phyloP scores from a whole-genome alignment of 2,329 filamentous ascomycete genomes.

The Aspergillus cejpii region DNA sequence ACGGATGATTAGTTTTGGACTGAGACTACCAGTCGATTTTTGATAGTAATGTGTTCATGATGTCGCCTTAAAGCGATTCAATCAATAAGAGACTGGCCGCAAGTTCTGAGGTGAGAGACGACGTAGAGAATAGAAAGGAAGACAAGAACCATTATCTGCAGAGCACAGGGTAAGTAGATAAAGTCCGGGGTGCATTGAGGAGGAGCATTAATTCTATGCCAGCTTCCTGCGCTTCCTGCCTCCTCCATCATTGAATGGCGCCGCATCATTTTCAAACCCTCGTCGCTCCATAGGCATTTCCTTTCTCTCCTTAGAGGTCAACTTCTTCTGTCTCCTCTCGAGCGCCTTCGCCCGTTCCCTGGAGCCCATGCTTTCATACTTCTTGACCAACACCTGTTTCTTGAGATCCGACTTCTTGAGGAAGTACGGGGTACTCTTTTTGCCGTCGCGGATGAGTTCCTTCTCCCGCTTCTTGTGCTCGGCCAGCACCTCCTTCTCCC shows the following conservation, averaged over 20 bases:
- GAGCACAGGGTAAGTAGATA: too few species aligned
- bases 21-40: constrained; percentile 6
- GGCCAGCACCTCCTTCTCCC: constrained; percentile 60
- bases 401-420: constrained; percentile 89
- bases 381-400: constrained; percentile 71
- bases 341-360: constrained; percentile 78
- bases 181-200: too few species aligned
- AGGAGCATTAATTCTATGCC: too few species aligned
- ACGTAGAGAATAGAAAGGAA: neutral
- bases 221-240: constrained; percentile 27
- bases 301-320: constrained; percentile 76
- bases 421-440: constrained; percentile 73
- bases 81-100: neutral
- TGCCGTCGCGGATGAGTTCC: constrained; percentile 76
- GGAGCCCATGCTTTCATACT: constrained; percentile 76
- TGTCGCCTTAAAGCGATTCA: neutral
- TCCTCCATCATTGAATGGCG: constrained; percentile 13
- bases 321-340: constrained; percentile 84
- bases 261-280: constrained; percentile 25
- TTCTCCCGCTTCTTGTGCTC: constrained; percentile 78
- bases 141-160: too few species aligned
- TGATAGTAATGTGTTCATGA: constrained; percentile 11
- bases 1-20: neutral
- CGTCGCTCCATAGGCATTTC: constrained; percentile 56
- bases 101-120: neutral